Evolutionary conservation across 139 green algal species (phyloP), one percentile per base, ranked within the genome.

Genomic region (Chlorella sp.): DNA sequence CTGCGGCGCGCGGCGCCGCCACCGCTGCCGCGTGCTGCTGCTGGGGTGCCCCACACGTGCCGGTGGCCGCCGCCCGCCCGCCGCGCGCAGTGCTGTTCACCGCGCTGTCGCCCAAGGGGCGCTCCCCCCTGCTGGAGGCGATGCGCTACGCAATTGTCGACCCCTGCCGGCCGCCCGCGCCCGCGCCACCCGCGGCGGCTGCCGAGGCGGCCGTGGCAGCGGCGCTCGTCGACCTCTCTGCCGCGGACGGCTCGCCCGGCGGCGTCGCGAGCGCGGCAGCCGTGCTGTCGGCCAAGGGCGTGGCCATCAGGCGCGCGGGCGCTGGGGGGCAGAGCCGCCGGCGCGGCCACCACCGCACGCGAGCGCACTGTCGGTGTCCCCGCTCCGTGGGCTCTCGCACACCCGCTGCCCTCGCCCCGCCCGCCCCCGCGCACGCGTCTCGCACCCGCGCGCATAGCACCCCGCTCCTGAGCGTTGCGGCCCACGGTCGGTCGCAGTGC

Each of bases 201-300:
- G 65, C 56, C 25, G 50, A 76, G 51, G 62, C 33, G 0, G 58
- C 59, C 0, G 46, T 69, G 27, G 56, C 61, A 3, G 78, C 56
- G 0, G 64, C 29, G 0, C 61, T 77, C 11, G 38, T 64, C 31
- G 67, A 83, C 55, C 36, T 83, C 41, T 50, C 25, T 29, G 19
- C 0, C 19, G 4, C 11, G 2, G 69, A 79, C 50, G 8, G n/a
- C 63, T 61, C 38, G 11, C 73, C 73, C 3, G 73, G 63, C 14
- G 58, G 63, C 27, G 73, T 67, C 0, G 73, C 73, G 11, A 41
- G 53, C 8, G 70, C 66, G 27, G 68, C 29, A 1, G 48, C 60
- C 2, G 50, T 55, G 23, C 70, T 82, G 46, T 46, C 48, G 4
- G 69, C 60, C 27, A 71, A 73, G 9, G 70, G 77, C 23, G 15